phyloP scores from a whole-genome alignment of 2,329 filamentous ascomycete genomes.

The Aureobasidium subglaciale region DNA sequence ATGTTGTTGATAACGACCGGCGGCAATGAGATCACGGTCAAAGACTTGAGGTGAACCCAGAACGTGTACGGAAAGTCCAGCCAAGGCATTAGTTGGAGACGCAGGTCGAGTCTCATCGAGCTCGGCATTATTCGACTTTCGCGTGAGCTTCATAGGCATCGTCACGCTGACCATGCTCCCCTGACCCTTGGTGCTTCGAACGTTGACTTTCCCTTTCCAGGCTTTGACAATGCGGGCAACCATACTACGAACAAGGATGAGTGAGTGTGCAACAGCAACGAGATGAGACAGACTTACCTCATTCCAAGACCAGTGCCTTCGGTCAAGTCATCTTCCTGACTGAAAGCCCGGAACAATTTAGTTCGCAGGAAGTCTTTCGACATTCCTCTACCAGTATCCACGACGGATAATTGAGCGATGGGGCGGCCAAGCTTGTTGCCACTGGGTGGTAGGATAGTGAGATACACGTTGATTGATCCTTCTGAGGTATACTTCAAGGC shows the following conservation, averaged over 20 bases:
- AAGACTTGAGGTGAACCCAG: not conserved
- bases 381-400: conserved; percentile 31
- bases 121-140: not conserved
- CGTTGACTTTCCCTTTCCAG: conserved; percentile 31
- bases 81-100: not conserved
- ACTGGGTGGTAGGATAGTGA: not conserved
- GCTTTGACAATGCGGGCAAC: conserved; percentile 25
- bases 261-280: no score
- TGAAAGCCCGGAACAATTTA: conserved; percentile 27
- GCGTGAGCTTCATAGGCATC: not conserved
- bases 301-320: conserved; percentile 30
- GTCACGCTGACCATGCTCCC: not conserved
- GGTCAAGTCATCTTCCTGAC: conserved; percentile 27
- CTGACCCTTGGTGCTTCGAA: conserved; percentile 27
- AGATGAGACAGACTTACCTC: no score
- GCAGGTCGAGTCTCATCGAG: not conserved
- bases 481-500: conserved; percentile 41
- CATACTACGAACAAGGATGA: no score
- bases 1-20: not conserved
- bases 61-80: not conserved
- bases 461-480: conserved; percentile 34
- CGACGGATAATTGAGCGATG: conserved; percentile 11
- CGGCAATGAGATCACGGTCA: not conserved
- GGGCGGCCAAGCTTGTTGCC: conserved; percentile 14
- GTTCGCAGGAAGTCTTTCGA: conserved; percentile 24